phyloP scores from a whole-genome alignment of 768 basidiomycete genomes.

The Mrakia gelida region DNA sequence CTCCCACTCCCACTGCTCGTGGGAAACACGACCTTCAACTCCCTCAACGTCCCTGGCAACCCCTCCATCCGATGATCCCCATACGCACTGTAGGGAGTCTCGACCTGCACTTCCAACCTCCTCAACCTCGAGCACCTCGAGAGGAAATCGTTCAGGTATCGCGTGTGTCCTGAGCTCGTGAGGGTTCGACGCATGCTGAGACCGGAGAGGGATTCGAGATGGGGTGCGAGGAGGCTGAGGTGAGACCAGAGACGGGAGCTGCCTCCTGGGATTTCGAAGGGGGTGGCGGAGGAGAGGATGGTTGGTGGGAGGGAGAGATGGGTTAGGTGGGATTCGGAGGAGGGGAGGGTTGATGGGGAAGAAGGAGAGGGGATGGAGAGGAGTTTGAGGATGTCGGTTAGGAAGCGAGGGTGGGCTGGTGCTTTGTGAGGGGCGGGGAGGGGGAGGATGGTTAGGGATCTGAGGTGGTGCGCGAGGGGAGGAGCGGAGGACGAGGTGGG shows the following conservation, averaged over 20 bases:
- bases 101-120: neutral
- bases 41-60: neutral
- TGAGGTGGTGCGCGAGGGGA: neutral
- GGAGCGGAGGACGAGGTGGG: neutral
- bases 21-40: neutral
- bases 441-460: neutral
- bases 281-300: neutral
- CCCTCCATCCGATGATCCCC: neutral
- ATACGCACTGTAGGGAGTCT: neutral
- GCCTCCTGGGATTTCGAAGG: neutral
- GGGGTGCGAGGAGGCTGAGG: neutral
- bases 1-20: too few species aligned
- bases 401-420: neutral
- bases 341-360: neutral
- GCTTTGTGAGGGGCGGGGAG: neutral
- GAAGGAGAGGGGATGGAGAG: neutral
- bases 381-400: neutral
- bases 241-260: neutral
- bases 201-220: neutral
- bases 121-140: neutral
- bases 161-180: neutral
- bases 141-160: neutral
- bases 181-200: neutral
- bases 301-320: neutral
- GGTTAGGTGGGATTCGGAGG: neutral